phyloP scores from a whole-genome alignment of 768 basidiomycete species.

The Cantharellus anzutake region DNA sequence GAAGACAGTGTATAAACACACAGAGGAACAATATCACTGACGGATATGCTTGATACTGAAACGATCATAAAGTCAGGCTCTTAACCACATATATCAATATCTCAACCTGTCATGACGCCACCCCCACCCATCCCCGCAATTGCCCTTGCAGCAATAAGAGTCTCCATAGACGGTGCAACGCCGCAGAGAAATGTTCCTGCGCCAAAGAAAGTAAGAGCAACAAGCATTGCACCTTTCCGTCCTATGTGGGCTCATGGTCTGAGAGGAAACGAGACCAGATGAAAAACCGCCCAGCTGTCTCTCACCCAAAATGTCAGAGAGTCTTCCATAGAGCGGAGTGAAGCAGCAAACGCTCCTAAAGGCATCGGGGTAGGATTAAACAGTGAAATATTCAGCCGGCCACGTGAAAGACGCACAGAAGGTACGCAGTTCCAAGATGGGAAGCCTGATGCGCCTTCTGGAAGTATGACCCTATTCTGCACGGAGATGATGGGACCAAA shows the following conservation, averaged over 20 bases:
- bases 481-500: no score
- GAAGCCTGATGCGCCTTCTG: constrained; percentile 47
- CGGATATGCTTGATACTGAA: constrained; percentile 62
- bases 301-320: constrained; percentile 61
- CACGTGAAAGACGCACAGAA: constrained; percentile 33
- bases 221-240: constrained; percentile 70
- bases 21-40: constrained; percentile 81
- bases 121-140: constrained; percentile 37
- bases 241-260: constrained; percentile 20
- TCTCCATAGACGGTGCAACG: constrained; percentile 67
- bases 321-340: constrained; percentile 75
- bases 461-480: constrained; percentile 59
- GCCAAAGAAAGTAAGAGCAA: constrained; percentile 75
- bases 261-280: constrained; percentile 6
- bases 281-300: neutral
- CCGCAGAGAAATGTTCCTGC: constrained; percentile 72
- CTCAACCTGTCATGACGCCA: constrained; percentile 67
- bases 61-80: neutral
- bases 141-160: constrained; percentile 61
- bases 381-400: neutral
- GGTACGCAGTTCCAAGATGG: constrained; percentile 77
- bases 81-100: neutral
- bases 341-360: constrained; percentile 46
- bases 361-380: neutral
- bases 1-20: constrained; percentile 20